Evolutionary conservation across 2,329 filamentous ascomycete species (phyloP), one percentile per base, ranked within the genome.

Genomic region (Zymoseptoria passerinii): DNA sequence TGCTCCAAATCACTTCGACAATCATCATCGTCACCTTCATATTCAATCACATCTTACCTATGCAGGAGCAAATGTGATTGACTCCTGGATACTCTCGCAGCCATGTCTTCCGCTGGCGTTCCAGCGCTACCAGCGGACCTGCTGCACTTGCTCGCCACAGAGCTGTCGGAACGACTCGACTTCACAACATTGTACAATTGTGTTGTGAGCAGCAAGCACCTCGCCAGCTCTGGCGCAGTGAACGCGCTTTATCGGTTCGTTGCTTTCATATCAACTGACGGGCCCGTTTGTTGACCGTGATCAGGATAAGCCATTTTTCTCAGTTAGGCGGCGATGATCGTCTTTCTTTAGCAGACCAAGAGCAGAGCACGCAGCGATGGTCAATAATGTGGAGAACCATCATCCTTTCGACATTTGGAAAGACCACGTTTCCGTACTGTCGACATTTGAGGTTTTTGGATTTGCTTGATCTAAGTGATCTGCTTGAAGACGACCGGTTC

Each of bases 381-480:
- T 81, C 83, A 1, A 77, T 81, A 6, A 71, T 88, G 53, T 90
- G 87, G 87, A 80, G 81, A 54, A 85, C 85, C 1, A 82, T 90
- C 63, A 81, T 88, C 58, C 74, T 84, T 7, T 90, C 87, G 8
- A 83, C 83, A 58, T 72, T 86, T 50, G 81, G 79, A 23, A 73
- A 76, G 62, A 88, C 87, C 0, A 74, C 83, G 18, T 86, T 84
- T 61, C 86, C 86, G 0, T 91, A 91, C 68, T 87, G 83, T 66
- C 77, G 82, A 44, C 89, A 87, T 71, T 81, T 90, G 57, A 82
- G 80, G 57, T 77, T 78, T 27, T 75, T 90, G 44, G 82, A 86
- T 63, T 77, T 90, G 8, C 77, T 82, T 55, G 83, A 86, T 66
- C 76, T 90, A 1, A 73, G 76, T 9, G 74, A 82, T 48, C 75